Evolutionary conservation across 2,329 filamentous ascomycete genomes (phyloP), one percentile per base, ranked within the genome.

Genomic region (Ophiocordyceps australis): DNA sequence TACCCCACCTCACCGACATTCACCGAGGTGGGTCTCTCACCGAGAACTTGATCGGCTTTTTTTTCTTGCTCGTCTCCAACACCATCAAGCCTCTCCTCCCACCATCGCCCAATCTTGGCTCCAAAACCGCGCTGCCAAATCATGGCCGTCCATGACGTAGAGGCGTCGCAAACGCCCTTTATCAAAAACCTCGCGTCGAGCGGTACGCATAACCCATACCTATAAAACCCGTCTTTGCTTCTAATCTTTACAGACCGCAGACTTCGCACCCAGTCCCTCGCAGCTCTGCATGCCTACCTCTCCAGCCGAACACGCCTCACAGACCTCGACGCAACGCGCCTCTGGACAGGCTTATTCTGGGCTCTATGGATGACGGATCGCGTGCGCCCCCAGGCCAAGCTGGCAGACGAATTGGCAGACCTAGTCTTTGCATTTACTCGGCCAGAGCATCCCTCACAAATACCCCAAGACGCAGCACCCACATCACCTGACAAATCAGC

Each of bases 281-380:
- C 65, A 27, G 80, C 77, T 24, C 72, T 95, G 16, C 70, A 73
- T 36, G 65, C 70, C 25, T 94, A 80, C 59, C 74, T 95, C 46
- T 63, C 68, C 33, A 61, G 67, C 32, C 63, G 66, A 21, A 47
- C 56, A 20, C 41, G 50, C 28, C 67, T 94, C 32, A 55, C 67
- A 12, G 57, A 67, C 21, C 49, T 77, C 36, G 83, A 93, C 35
- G 59, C 81, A 25, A 60, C 86, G 14, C 21, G 11, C 32, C 66
- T 95, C 36, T 93, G 83, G 82, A 92, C 91, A 46, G 86, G 83
- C 5, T 67, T 95, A 13, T 94, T 89, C 59, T 94, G 83, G 62
- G 76, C 75, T 43, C 69, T 89, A 42, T 94, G 82, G 76, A 89
- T 93, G 74, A 82, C 76, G 49, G 85, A 94, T 59, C 79, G 83